Evolutionary conservation across 176 grass and related monocot genomes (phyloP), one percentile per base, ranked within the genome.

Genomic region (Oryza coarctata): DNA sequence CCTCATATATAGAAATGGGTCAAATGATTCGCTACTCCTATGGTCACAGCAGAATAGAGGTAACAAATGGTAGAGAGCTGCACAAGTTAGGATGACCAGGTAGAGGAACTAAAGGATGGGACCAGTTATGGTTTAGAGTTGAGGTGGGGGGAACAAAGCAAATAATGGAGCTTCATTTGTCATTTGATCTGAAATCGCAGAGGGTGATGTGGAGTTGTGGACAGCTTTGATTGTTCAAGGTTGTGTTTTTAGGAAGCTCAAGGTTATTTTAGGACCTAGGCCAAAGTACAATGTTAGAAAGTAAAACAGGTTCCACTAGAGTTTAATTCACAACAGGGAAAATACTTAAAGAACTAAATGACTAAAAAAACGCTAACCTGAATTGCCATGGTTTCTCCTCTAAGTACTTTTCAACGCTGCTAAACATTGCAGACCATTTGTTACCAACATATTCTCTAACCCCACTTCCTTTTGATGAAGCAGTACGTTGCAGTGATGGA

Each of bases 371-470:
- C 76, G 83, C 38, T 69, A 49, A 95, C 96, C 96, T 99, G 87
- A 99, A 99, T 93, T 77, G 61, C 93, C 96, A 99, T 11, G 86
- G 84, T 35, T 91, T 91, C 83, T 99, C 96, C 73, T 99, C 86
- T 75, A 99, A 88, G 81, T 92, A 99, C 73, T 91, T 91, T 67
- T 87, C 87, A 74, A 95, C n/a, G 20, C 89, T 87, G 40, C 90
- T 89, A 40, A 93, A 82, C 89, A 90, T 88, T 65, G 92, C 87
- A 57, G 93, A 80, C 93, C 89, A 91, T 82, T 81, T 95, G 58
- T 86, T 95, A 68, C 96, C 96, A 75, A 95, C 84, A 80, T 93
- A 95, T 76, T 98, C 96, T 60, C 85, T 95, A 69, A 39, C 90
- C 80, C 85, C 77, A 80, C 67, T 76, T 80, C 83, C 87, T 90